Evolutionary conservation across 2,329 filamentous ascomycete genomes (phyloP), one percentile per base, ranked within the genome.

Genomic region (Xylaria sp.): DNA sequence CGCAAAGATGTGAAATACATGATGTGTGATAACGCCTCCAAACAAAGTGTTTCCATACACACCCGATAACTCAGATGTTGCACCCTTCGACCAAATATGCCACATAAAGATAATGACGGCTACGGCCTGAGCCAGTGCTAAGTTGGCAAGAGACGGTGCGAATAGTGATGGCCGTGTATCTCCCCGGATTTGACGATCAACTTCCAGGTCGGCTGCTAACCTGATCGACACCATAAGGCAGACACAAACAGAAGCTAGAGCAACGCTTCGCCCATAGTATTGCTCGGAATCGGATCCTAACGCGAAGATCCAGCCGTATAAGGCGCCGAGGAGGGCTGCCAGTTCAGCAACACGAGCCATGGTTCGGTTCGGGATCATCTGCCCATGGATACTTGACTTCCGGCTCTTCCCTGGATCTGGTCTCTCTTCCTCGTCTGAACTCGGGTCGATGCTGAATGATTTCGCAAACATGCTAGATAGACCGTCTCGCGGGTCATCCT

Each of bases 381-480:
- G 58, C 0, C 28, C 46, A 15, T 41, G 57, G 1, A 32, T 41
- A 23, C 50, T 48, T 12, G 39, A 54, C 7, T 6, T 57, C 37
- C 44, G 70, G 63, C 6, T 68, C 15, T 25, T 65, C 66, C 18
- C 9, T n/a, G 52, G 10, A 37, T 54, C 20, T 12, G 57, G 25
- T 5, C 52, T 56, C 10, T 70, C 65, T 10, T 64, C 69, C 51
- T 44, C 75, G 37, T 79, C 77, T 51, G 76, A 77, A 50, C 66
- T 67, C 28, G 78, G 78, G 60, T 76, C 78, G 34, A 80, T 74
- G 58, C 74, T 80, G 52, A 80, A 80, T 3, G 78, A 79, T 51
- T 59, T 75, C 8, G 75, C 77, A 67, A 80, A 79, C 74, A 80
- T 76, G 56, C 70, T 78, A 15, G 77, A 78, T 18, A 80, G 72